phyloP scores from a whole-genome alignment of 495 filamentous ascomycete genomes.

The Tirmania nivea region DNA sequence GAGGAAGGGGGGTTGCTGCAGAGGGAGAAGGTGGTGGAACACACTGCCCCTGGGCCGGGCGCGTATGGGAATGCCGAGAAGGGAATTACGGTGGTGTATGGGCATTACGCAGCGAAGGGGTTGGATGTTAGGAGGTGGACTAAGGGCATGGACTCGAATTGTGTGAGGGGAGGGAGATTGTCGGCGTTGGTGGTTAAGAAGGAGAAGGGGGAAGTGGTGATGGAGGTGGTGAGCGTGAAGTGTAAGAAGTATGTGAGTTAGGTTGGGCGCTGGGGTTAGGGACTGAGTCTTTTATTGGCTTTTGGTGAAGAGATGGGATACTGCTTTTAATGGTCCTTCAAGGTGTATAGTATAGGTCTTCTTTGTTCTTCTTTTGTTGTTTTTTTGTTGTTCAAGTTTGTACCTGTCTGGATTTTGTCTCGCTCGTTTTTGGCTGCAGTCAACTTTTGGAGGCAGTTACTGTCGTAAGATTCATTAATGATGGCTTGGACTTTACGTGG shows the following conservation, averaged over 20 bases:
- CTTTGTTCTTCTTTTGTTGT: too few species aligned
- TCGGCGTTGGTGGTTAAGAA: slow-evolving; percentile 42
- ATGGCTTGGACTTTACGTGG: too few species aligned
- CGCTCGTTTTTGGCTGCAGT: too few species aligned
- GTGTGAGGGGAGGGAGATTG: slow-evolving; percentile 48
- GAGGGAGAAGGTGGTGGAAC: background rate
- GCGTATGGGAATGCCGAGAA: background rate
- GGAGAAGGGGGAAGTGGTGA: slow-evolving; percentile 1
- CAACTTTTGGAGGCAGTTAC: too few species aligned
- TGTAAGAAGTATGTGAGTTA: slow-evolving; percentile 4
- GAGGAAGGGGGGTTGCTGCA: slow-evolving; percentile 1
- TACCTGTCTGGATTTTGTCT: too few species aligned
- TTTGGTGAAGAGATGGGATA: too few species aligned
- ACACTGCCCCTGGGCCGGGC: background rate
- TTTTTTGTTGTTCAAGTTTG: too few species aligned
- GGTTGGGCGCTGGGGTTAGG: too few species aligned
- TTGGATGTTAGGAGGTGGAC: slow-evolving; percentile 46
- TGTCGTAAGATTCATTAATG: too few species aligned
- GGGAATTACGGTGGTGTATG: slow-evolving; percentile 47
- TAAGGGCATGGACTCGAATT: slow-evolving; percentile 69
- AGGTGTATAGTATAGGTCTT: too few species aligned
- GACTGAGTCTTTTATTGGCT: too few species aligned
- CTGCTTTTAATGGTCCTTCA: too few species aligned
- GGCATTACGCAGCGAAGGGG: slow-evolving; percentile 58
- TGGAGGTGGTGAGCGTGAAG: slow-evolving; percentile 3